A percentile compares a stretch with the other conserved stretches of the same genome.
Evolutionary conservation across 768 basidiomycete species (phyloP).

Genomic region (Boletus coccyginus): DNA sequence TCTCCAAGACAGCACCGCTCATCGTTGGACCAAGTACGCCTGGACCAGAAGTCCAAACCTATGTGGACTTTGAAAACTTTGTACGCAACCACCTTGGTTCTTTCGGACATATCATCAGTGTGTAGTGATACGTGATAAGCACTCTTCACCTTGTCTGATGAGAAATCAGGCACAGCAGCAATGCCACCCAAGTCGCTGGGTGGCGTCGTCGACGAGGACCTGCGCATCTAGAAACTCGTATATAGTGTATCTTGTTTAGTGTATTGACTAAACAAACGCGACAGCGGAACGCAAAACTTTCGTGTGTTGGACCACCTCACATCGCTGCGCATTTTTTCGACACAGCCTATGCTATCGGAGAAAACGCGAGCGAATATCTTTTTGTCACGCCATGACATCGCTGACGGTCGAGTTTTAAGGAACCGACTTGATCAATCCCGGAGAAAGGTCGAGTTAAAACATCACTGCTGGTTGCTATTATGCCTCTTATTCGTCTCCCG

Average conservation of each 20-base stretch:
- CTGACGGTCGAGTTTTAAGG: slow-evolving; percentile 5
- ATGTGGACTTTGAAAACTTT: slow-evolving; percentile 14
- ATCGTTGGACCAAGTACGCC: slow-evolving; percentile 19
- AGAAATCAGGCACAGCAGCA: slow-evolving; percentile 12
- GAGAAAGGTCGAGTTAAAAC: neutral
- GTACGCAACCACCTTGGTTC: neutral
- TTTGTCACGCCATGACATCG: neutral
- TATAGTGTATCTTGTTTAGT: neutral
- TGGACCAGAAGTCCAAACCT: slow-evolving; percentile 18
- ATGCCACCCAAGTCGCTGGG: slow-evolving; percentile 19
- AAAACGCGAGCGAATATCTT: slow-evolving; percentile 4
- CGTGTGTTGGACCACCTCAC: slow-evolving; percentile 19
- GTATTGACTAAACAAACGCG: neutral
- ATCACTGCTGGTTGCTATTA: neutral
- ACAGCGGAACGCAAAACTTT: slow-evolving; percentile 15
- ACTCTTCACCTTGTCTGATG: neutral
- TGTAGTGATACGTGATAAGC: neutral
- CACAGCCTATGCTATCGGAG: slow-evolving; percentile 19
- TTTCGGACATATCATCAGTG: slow-evolving; percentile 15
- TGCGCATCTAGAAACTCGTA: slow-evolving; percentile 14
- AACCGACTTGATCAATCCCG: slow-evolving; percentile 9
- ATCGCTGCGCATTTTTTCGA: slow-evolving; percentile 14
- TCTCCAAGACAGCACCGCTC: slow-evolving; percentile 16
- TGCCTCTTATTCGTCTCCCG: neutral
- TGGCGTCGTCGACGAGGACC: slow-evolving; percentile 16